These are phyloP conservation scores for Ampelomyces quisqualis DNA, from an alignment of 2,329 filamentous ascomycete species.

Conservation along the genomic window DNA sequence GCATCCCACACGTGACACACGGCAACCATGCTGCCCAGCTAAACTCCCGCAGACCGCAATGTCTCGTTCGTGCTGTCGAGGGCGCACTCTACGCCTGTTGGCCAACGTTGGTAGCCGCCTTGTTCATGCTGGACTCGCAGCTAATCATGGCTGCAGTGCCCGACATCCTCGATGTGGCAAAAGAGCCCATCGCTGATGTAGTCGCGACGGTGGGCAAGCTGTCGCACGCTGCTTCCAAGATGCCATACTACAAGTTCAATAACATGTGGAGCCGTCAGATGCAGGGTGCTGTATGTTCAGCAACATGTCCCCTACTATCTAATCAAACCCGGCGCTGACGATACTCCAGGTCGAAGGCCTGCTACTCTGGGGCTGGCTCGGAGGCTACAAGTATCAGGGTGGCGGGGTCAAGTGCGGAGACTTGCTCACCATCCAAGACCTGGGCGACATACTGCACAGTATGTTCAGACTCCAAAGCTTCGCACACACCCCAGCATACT, in stretches of 20 bases:
- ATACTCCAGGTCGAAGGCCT: conserved; percentile 55
- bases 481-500: conserved; percentile 8
- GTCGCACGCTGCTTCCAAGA: conserved; percentile 70
- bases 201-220: conserved; percentile 70
- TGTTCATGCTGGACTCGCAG: not conserved
- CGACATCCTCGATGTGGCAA: conserved; percentile 67
- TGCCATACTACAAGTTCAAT: conserved; percentile 99
- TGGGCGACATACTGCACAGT: conserved; percentile 77
- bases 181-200: conserved; percentile 69
- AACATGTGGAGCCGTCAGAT: conserved; percentile 79
- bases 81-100: conserved; percentile 80
- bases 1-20: too few species aligned
- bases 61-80: conserved; percentile 82
- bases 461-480: conserved; percentile 18
- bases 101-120: conserved; percentile 53
- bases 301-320: not conserved
- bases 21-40: too few species aligned
- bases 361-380: conserved; percentile 72
- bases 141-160: conserved; percentile 56
- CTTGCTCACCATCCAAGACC: conserved; percentile 84
- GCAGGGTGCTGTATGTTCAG: conserved; percentile 70
- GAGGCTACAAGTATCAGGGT: conserved; percentile 62
- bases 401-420: conserved; percentile 58
- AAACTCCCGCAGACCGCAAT: conserved; percentile 68
- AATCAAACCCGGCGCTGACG: conserved; percentile 8